phyloP scores from a whole-genome alignment of 805 yeast species.

The Scheffersomyces ergatensis region DNA sequence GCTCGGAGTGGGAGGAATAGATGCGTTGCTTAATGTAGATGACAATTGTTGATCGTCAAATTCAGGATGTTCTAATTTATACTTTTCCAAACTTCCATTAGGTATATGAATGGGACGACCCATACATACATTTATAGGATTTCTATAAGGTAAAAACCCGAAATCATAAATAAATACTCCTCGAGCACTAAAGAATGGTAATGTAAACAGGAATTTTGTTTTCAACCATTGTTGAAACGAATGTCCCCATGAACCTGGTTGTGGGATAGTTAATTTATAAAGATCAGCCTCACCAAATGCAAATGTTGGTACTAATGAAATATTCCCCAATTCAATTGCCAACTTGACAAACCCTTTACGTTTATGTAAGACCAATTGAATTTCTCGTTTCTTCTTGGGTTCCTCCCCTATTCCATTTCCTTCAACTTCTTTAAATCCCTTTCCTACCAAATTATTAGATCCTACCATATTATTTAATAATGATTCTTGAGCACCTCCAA shows the following conservation, averaged over 20 bases:
- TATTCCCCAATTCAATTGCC: conserved; percentile 78
- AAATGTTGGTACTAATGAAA: conserved; percentile 79
- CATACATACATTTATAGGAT: conserved; percentile 72
- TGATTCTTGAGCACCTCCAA: conserved; percentile 96
- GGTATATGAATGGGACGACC: conserved; percentile 69
- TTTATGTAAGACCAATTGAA: conserved; percentile 68
- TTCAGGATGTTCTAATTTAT: conserved; percentile 29
- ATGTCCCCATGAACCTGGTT: conserved; percentile 44
- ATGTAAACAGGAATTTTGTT: conserved; percentile 69
- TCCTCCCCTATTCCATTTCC: conserved; percentile 28
- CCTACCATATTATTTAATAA: conserved; percentile 48
- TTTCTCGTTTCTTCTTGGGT: conserved; percentile 35
- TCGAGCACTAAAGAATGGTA: conserved; percentile 89
- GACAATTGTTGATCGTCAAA: conserved; percentile 12
- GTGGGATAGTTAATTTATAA: conserved; percentile 42
- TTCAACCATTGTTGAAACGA: conserved; percentile 73
- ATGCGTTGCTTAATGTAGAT: background rate
- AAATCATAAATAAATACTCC: conserved; percentile 91
- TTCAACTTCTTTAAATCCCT: conserved; percentile 22
- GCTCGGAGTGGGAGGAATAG: background rate
- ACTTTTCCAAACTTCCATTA: conserved; percentile 27
- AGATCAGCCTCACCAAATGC: conserved; percentile 86
- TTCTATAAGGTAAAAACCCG: conserved; percentile 84
- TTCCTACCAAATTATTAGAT: conserved; percentile 28
- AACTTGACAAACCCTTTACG: conserved; percentile 87